Evolutionary conservation across 257 asterid genomes (phyloP).

Genomic region (Primulina huaijiensis): DNA sequence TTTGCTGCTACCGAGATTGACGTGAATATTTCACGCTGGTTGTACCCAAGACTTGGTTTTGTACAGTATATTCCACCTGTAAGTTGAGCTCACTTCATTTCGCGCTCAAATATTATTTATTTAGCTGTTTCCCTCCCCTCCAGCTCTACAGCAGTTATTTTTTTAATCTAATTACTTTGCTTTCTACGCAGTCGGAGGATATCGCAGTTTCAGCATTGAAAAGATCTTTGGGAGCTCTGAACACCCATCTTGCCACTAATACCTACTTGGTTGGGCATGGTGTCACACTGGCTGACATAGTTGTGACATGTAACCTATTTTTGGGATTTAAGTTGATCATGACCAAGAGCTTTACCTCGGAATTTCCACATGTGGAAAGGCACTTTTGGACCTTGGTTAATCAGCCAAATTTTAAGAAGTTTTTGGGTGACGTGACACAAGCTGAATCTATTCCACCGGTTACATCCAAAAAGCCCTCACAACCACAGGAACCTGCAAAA

Average conservation of each 20-base stretch:
- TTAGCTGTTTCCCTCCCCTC: background rate
- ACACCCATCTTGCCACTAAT: conserved; percentile 65
- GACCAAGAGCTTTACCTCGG: conserved; percentile 85
- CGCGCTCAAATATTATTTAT: background rate
- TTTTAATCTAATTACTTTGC: background rate
- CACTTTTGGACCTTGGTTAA: conserved; percentile 83
- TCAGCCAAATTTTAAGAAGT: conserved; percentile 76
- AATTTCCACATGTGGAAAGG: conserved; percentile 90
- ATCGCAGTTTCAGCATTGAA: conserved; percentile 55
- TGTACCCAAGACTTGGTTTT: conserved; percentile 41
- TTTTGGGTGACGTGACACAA: conserved; percentile 64
- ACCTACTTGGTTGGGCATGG: conserved; percentile 86
- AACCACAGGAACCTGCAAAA: conserved; percentile 62
- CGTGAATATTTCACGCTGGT: conserved; percentile 27
- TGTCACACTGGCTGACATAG: conserved; percentile 80
- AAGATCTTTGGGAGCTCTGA: conserved; percentile 73
- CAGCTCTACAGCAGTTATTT: background rate
- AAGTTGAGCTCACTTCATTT: conserved; percentile 16
- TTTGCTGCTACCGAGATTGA: conserved; percentile 51
- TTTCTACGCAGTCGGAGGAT: conserved; percentile 64
- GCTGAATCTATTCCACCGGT: conserved; percentile 59
- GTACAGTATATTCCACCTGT: conserved; percentile 42
- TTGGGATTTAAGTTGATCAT: conserved; percentile 38
- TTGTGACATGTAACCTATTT: conserved; percentile 55
- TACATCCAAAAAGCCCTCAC: conserved; percentile 72